These are phyloP conservation scores for Hirschfeldia incana DNA, from an alignment of 345 rosid species.

Conservation along the genomic window DNA sequence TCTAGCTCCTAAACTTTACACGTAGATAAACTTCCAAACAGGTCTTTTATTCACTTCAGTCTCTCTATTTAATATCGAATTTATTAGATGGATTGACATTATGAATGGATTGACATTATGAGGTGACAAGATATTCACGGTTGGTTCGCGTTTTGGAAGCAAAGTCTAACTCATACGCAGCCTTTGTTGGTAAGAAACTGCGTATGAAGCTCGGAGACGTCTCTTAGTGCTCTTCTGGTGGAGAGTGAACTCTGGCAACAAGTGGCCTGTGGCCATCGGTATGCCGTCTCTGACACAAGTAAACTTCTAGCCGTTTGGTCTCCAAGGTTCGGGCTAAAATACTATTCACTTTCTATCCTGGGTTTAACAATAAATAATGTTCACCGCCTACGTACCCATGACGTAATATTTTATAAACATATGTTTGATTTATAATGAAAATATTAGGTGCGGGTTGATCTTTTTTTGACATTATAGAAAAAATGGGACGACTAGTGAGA, in stretches of 20 bases:
- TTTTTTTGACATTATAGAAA: background rate
- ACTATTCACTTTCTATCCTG: background rate
- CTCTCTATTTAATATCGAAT: too few relatives aligned
- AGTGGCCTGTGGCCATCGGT: conserved; percentile 71
- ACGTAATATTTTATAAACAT: conserved; percentile 1
- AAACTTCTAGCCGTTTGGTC: conserved; percentile 13
- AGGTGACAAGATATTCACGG: conserved; percentile 63
- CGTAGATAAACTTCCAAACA: too few relatives aligned
- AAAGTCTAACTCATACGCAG: conserved; percentile 64
- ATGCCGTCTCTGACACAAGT: conserved; percentile 76
- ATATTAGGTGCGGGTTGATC: background rate
- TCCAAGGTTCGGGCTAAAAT: background rate
- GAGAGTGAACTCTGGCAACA: conserved; percentile 74
- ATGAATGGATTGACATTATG: conserved; percentile 39
- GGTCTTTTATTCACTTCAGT: too few relatives aligned
- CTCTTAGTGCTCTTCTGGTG: conserved; percentile 83
- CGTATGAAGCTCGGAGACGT: conserved; percentile 87
- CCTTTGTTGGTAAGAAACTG: conserved; percentile 66
- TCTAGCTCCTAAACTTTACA: too few relatives aligned
- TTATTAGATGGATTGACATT: too few relatives aligned
- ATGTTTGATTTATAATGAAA: background rate
- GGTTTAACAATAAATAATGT: background rate
- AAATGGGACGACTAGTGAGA: conserved; percentile 7
- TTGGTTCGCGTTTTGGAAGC: conserved; percentile 58
- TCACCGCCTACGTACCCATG: conserved; percentile 19